These are phyloP conservation scores for Fusarium agapanthi DNA, from an alignment of 2,329 filamentous ascomycete genomes.

Conservation along the genomic window DNA sequence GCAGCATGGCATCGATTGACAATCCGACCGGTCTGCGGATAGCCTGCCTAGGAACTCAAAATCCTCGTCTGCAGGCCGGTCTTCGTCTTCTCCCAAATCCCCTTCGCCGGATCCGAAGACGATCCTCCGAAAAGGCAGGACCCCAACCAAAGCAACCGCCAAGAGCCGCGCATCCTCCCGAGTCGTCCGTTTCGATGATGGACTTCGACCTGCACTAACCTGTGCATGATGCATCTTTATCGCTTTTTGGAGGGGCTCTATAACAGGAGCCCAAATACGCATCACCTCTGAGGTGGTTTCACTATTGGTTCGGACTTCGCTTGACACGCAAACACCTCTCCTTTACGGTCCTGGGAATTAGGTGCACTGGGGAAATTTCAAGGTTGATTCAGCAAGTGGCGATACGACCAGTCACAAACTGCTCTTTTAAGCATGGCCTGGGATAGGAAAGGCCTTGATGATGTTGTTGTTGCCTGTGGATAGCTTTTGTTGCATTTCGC, in stretches of 20 bases:
- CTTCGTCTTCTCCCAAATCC: conserved; percentile 56
- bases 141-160: conserved; percentile 47
- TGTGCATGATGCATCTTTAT: conserved; percentile 49
- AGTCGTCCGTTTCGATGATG: conserved; percentile 55
- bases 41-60: conserved; percentile 53
- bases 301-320: conserved; percentile 40
- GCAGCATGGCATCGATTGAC: conserved; percentile 99
- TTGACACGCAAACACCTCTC: conserved; percentile 36
- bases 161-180: conserved; percentile 50
- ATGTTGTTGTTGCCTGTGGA: conserved; percentile 43
- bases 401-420: conserved; percentile 46
- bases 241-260: conserved; percentile 32
- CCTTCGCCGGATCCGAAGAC: conserved; percentile 53
- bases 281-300: conserved; percentile 38
- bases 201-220: conserved; percentile 49
- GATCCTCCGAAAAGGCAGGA: conserved; percentile 55
- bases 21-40: conserved; percentile 75
- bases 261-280: conserved; percentile 18
- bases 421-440: conserved; percentile 40
- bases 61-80: conserved; percentile 69
- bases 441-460: conserved; percentile 40
- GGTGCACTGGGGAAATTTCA: conserved; percentile 43
- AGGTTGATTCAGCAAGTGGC: conserved; percentile 45
- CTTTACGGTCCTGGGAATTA: conserved; percentile 36
- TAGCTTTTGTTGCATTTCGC: conserved; percentile 36